Base-by-base conservation (phyloP, 108 stramenopile species). In the Ochromonas danica region DNA sequence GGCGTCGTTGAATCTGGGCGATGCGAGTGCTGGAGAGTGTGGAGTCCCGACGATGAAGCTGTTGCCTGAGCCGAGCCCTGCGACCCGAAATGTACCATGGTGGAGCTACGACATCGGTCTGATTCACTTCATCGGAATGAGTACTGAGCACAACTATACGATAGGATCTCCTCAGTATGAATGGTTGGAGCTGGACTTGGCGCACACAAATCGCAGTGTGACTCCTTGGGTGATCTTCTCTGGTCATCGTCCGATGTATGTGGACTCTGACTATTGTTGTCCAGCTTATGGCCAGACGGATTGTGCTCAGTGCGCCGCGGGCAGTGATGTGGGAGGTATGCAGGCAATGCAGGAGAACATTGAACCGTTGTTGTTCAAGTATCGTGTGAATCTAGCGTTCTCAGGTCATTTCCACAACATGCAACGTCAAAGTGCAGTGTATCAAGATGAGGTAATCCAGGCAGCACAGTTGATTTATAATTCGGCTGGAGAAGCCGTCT, bases 211-310 rank as follows among this genome's bases (percentile, higher is more conserved):
- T 80, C 80, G 85, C 40, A 62, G 41, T 40, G 39, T 71, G 27
- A 85, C 85, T 27, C 85, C 85, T 36, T 85, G 84, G 84, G 2
- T 85, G 27, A 81, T 85, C 31, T 70, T 85, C 17, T 63, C 81
- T 35, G 85, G 84, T 1, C 85, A 85, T 72, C 84, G 85, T 1
- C 81, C 85, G 1, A 83, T 85, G 81, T 85, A 85, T 62, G 77
- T 85, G 27, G 80, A 71, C 40, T 51, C 45, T 14, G 45, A 51
- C 22, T 42, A 14, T 6, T 70, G 67, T 38, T 38, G 36, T 42
- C 14, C 6, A 14, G 67, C 6, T 40, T 14, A 51, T 51, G 45
- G 6, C 22, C 14, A 51, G 6, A 22, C 6, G 6, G 22, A 51
- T 51, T 51, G 45, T 40, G 41, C 22, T 6, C 6, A 22, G 14